phyloP scores from a whole-genome alignment of 1,284 basidiomycete genomes.

The Fomes fomentarius region DNA sequence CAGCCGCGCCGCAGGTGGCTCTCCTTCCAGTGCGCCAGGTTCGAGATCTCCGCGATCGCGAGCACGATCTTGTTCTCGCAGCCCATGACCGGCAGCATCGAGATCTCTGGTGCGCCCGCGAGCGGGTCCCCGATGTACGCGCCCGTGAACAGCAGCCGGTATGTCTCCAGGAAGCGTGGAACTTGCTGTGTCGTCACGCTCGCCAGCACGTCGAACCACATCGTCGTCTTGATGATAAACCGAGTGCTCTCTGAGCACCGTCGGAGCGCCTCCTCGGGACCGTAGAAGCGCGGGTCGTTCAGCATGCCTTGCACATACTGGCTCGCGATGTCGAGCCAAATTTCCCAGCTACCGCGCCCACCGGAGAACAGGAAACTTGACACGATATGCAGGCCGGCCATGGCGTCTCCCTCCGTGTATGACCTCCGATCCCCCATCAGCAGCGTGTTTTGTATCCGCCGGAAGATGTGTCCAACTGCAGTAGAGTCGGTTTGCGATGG shows the following conservation, averaged over 20 bases:
- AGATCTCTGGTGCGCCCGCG: conserved; percentile 39
- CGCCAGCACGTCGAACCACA: conserved; percentile 86
- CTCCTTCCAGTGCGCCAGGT: conserved; percentile 70
- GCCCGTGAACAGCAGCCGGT: conserved; percentile 58
- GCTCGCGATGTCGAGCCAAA: conserved; percentile 63
- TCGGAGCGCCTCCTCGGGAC: conserved; percentile 50
- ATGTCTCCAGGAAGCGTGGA: conserved; percentile 60
- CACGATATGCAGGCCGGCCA: conserved; percentile 73
- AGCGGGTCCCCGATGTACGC: conserved; percentile 40
- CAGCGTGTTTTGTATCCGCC: conserved; percentile 40
- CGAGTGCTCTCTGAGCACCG: conserved; percentile 49
- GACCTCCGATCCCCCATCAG: conserved; percentile 20
- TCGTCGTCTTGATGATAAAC: conserved; percentile 79
- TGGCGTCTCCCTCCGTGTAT: conserved; percentile 65
- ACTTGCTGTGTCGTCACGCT: conserved; percentile 63
- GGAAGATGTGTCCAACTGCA: conserved; percentile 28
- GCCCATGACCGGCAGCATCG: conserved; percentile 84
- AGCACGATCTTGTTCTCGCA: conserved; percentile 79
- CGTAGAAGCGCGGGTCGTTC: conserved; percentile 34
- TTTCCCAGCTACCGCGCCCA: conserved; percentile 67
- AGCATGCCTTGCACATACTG: conserved; percentile 55
- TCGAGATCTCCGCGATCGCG: conserved; percentile 73
- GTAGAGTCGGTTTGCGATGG: conserved; percentile 20
- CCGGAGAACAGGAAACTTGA: conserved; percentile 77
- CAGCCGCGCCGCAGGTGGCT: conserved; percentile 38